A percentile compares a stretch with the other conserved stretches of the same genome.
phyloP scores from a whole-genome alignment of 106 monocot genomes.

The Triglochin maritima region DNA sequence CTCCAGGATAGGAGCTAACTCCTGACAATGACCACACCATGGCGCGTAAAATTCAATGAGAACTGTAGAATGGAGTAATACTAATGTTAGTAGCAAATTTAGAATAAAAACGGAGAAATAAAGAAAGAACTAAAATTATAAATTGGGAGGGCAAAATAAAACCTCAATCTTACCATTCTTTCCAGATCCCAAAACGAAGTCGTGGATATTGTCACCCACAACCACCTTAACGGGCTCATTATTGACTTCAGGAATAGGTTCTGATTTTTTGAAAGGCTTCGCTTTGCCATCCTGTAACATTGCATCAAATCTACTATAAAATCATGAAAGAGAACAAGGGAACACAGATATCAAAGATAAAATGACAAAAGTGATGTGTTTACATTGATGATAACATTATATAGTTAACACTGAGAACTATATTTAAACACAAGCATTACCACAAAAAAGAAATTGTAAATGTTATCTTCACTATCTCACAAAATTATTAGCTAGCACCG shows the following conservation, averaged over 20 bases:
- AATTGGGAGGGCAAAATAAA: not conserved
- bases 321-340: not conserved
- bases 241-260: constrained; percentile 73
- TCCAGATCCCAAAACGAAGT: constrained; percentile 53
- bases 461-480: too few relatives aligned
- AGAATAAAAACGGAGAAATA: not conserved
- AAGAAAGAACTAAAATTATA: not conserved
- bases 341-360: not conserved
- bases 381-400: not conserved
- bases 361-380: not conserved
- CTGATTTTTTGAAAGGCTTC: constrained; percentile 54
- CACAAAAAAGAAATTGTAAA: too few relatives aligned
- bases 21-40: constrained; percentile 94
- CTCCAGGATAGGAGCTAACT: constrained; percentile 70
- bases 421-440: too few relatives aligned
- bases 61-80: constrained; percentile 29
- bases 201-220: constrained; percentile 60
- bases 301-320: not conserved
- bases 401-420: too few relatives aligned
- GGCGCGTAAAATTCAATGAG: constrained; percentile 92
- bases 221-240: constrained; percentile 76
- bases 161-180: constrained; percentile 48
- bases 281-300: constrained; percentile 54
- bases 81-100: not conserved
- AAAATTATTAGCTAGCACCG: too few relatives aligned